Evolutionary conservation across 1,284 basidiomycete genomes (phyloP).

Genomic region (Heliocybe sulcata): DNA sequence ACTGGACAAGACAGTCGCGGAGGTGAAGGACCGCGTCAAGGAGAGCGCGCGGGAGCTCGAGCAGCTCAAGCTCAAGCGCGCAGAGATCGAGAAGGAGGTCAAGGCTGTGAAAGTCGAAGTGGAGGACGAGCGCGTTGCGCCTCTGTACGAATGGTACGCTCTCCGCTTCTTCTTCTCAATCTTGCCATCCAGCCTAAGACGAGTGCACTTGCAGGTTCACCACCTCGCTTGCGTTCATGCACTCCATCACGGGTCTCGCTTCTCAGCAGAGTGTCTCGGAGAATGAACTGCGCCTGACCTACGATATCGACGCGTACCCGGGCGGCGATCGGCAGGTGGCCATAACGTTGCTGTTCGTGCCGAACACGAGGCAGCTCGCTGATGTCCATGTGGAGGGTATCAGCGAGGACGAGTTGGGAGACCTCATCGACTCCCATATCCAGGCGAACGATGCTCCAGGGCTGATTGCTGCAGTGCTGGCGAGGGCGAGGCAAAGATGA

Average conservation of each 20-base stretch:
- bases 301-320: constrained; percentile 32
- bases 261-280: constrained; percentile 56
- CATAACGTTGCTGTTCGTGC: constrained; percentile 28
- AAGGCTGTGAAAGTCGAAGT: constrained; percentile 55
- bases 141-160: constrained; percentile 63
- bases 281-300: constrained; percentile 69
- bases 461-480: constrained; percentile 58
- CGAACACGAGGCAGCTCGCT: constrained; percentile 56
- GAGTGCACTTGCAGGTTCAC: constrained; percentile 48
- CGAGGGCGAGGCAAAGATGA: constrained; percentile 25
- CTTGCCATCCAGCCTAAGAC: not conserved
- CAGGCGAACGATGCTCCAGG: constrained; percentile 67
- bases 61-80: constrained; percentile 51
- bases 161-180: not conserved
- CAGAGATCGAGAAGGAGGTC: constrained; percentile 64
- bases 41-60: constrained; percentile 53
- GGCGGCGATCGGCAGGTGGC: not conserved
- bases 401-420: constrained; percentile 44
- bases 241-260: constrained; percentile 51
- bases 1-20: constrained; percentile 37
- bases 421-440: constrained; percentile 55
- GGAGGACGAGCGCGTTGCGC: constrained; percentile 54
- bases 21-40: constrained; percentile 51
- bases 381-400: constrained; percentile 48
- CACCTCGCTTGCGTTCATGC: constrained; percentile 57